A percentile compares a stretch with the other conserved stretches of the same genome.
Evolutionary conservation across 163 green algal genomes (phyloP).

Genomic region (Picocystis sp.): DNA sequence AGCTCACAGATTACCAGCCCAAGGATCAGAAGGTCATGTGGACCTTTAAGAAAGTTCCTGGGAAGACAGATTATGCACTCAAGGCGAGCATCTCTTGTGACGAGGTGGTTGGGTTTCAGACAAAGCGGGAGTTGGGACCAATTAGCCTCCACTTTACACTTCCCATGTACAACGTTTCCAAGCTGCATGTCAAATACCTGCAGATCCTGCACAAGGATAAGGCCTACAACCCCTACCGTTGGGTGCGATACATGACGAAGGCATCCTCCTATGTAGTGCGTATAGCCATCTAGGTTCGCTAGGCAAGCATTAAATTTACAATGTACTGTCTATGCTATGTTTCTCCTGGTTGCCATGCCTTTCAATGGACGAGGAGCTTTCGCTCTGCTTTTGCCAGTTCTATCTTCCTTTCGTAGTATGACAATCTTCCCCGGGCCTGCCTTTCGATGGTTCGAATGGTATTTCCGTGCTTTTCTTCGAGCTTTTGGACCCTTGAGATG

Average conservation of each 20-base stretch:
- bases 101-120: slow-evolving; percentile 3
- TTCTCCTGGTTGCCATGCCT: too few species aligned
- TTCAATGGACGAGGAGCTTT: too few species aligned
- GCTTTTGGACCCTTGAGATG: too few species aligned
- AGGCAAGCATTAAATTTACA: too few species aligned
- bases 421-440: too few species aligned
- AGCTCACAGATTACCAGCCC: slow-evolving; percentile 54
- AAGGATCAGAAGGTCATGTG: slow-evolving; percentile 58
- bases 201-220: slow-evolving; percentile 72
- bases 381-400: too few species aligned
- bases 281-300: neutral
- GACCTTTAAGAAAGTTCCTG: slow-evolving; percentile 57
- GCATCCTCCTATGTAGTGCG: slow-evolving; percentile 65
- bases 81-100: slow-evolving; percentile 16
- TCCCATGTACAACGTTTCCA: slow-evolving; percentile 57
- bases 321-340: too few species aligned
- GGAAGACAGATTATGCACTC: slow-evolving; percentile 37
- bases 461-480: too few species aligned
- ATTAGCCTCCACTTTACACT: slow-evolving; percentile 81
- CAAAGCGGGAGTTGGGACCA: slow-evolving; percentile 51
- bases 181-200: slow-evolving; percentile 60
- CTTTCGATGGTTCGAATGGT: too few species aligned
- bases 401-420: too few species aligned
- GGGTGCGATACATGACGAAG: slow-evolving; percentile 85
- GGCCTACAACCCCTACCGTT: slow-evolving; percentile 62